Base-by-base conservation (phyloP, 345 rosid species). In the Melastoma malabathricum region DNA sequence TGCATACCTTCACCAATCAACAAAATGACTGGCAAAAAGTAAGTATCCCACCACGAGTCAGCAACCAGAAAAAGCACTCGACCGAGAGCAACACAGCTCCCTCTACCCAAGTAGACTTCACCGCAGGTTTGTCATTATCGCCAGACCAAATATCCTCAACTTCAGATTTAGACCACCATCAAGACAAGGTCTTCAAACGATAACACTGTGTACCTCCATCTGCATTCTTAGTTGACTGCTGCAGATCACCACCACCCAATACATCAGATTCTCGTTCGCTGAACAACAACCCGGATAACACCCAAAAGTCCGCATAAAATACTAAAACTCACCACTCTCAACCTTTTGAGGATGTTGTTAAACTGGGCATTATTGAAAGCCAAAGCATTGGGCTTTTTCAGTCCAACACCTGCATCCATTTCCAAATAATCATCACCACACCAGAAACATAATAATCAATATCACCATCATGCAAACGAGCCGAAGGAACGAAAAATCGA, bases 351-450 rank as follows among this genome's bases (percentile, higher is more conserved):
- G 59, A 92, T 87, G 64, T 75, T 79, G 75, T 92, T 97, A 46
- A 92, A 92, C 59, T 87, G 98, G 13, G 95, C 72, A 2, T 97
- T 79, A 73, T 92, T 97, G 29, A 92, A 92, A 8, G 98, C 96
- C 98, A 97, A 92, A 2, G 75, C 76, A 55, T 84, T 92, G 2
- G 85, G 93, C 82, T 92, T 92, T 55, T 87, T 95, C 16, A 76
- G 15, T 13, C 98, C 97, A 68, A 92, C 76, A 52, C 98, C 98
- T 84, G 70, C 59, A 15, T 44, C 51, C 25, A 60, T 38, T 13
- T 15, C 43, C 20, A 52, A 3, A 50, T 18, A 31, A 1, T 18
- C 51, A 19, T 15, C 14, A 23, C 6, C 23, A 13, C 51, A n/a
- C 12, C 25, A 50, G 25, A 27, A 50, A 41, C 25, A 50, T 41